A percentile compares a stretch with the other conserved stretches of the same genome.
Evolutionary conservation across 768 basidiomycete species (phyloP).

Genomic region (Boletus rubescentipes): DNA sequence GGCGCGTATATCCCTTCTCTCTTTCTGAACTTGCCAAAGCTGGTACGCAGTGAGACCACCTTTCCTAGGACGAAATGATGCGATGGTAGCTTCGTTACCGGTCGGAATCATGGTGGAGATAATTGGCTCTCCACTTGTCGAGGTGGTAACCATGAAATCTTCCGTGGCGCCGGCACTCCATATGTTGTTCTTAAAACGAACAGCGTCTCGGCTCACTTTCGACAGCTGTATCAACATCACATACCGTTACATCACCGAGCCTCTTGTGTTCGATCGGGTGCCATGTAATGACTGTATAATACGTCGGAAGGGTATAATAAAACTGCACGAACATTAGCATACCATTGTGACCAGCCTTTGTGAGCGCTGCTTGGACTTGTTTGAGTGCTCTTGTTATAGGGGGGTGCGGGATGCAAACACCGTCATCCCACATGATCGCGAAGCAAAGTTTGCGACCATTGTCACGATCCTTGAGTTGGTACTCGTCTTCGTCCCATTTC

Average conservation of each 20-base stretch:
- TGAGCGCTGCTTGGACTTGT: conserved; percentile 52
- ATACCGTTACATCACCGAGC: conserved; percentile 42
- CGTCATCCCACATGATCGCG: conserved; percentile 68
- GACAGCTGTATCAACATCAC: conserved; percentile 18
- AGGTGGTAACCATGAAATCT: conserved; percentile 42
- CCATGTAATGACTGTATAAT: conserved; percentile 65
- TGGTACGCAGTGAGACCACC: conserved; percentile 50
- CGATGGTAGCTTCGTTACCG: conserved; percentile 17
- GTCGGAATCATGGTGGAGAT: conserved; percentile 47
- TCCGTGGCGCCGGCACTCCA: conserved; percentile 47
- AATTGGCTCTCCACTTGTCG: conserved; percentile 52
- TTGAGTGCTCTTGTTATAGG: conserved; percentile 63
- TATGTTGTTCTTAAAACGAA: conserved; percentile 35
- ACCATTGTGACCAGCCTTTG: conserved; percentile 67
- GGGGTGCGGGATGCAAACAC: conserved; percentile 57
- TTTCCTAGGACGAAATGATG: conserved; percentile 28
- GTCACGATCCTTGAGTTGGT: conserved; percentile 58
- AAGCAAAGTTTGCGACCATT: conserved; percentile 52
- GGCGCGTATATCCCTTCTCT: conserved; percentile 45
- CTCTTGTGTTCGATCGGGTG: conserved; percentile 51
- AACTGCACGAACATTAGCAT: conserved; percentile 3
- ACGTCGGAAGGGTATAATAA: neutral
- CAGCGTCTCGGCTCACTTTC: neutral
- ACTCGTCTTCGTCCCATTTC: conserved; percentile 60
- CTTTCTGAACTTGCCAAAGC: conserved; percentile 66